Conservation (phyloP, 192 early-diverging fungal genomes). For the Coemansia javaensis region DNA sequence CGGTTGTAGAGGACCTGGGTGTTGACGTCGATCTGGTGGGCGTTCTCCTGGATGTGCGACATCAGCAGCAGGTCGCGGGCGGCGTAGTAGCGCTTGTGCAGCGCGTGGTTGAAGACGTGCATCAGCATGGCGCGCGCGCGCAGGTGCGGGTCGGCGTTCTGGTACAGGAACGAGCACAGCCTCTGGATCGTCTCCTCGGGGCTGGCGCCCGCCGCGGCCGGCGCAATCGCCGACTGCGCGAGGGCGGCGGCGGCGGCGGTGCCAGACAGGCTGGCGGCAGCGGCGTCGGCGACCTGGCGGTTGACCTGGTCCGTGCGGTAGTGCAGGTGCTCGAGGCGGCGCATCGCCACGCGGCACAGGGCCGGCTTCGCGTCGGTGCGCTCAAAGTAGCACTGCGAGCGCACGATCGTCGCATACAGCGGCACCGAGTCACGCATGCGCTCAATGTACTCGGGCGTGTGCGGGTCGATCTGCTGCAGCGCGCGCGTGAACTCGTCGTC, state of each 20-base stretch:
- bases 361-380: slow-evolving; percentile 54
- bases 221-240: slow-evolving; percentile 52
- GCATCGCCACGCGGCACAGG: slow-evolving; percentile 71
- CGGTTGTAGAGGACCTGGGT: slow-evolving; percentile 97
- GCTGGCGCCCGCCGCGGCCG: slow-evolving; percentile 37
- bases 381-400: slow-evolving; percentile 84
- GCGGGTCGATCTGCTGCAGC: slow-evolving; percentile 94
- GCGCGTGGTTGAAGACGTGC: slow-evolving; percentile 96
- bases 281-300: slow-evolving; percentile 56
- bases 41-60: slow-evolving; percentile 96
- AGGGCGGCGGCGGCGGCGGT: no score
- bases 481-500: slow-evolving; percentile 97
- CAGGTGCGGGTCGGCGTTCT: slow-evolving; percentile 72
- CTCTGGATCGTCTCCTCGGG: slow-evolving; percentile 65
- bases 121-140: slow-evolving; percentile 93
- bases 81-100: slow-evolving; percentile 89
- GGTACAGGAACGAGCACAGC: slow-evolving; percentile 88
- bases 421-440: slow-evolving; percentile 86
- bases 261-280: slow-evolving; percentile 52
- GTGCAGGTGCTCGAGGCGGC: slow-evolving; percentile 93
- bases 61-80: slow-evolving; percentile 96
- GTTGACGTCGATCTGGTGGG: slow-evolving; percentile 78
- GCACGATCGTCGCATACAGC: slow-evolving; percentile 83
- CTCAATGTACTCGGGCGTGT: slow-evolving; percentile 93
- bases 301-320: slow-evolving; percentile 92